A percentile compares a stretch with the other conserved stretches of the same genome.
Conservation (phyloP, 148 eudicot genomes). For the Vaccinium corymbosum region DNA sequence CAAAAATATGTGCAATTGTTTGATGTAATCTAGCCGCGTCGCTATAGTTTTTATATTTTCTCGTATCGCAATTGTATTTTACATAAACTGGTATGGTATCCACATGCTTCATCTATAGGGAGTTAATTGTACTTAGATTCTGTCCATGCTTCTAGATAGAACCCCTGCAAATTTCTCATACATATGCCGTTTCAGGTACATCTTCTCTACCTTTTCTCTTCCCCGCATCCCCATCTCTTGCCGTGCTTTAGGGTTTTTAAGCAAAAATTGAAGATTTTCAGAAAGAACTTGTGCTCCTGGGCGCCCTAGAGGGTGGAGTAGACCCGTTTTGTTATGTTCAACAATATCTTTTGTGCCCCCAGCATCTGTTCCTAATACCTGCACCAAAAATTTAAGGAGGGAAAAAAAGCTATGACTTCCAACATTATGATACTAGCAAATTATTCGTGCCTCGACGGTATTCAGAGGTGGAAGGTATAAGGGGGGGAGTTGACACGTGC, state of each 20-base stretch:
- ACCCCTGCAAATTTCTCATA: slow-evolving; percentile 72
- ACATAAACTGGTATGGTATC: background rate
- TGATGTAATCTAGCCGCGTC: background rate
- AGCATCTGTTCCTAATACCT: slow-evolving; percentile 95
- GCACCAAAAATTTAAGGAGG: slow-evolving; percentile 19
- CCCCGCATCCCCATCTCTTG: slow-evolving; percentile 77
- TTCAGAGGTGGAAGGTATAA: too few relatives aligned
- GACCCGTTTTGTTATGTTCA: slow-evolving; percentile 74
- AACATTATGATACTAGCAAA: background rate
- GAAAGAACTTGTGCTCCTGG: slow-evolving; percentile 63
- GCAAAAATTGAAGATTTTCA: slow-evolving; percentile 58
- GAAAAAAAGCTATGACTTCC: background rate
- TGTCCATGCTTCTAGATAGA: slow-evolving; percentile 68
- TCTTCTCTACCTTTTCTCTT: slow-evolving; percentile 69
- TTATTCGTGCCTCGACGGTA: background rate
- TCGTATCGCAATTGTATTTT: background rate
- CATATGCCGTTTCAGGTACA: slow-evolving; percentile 86
- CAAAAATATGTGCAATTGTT: background rate
- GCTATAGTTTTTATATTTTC: background rate
- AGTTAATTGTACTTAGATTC: background rate
- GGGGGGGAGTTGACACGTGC: too few relatives aligned
- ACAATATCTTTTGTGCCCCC: slow-evolving; percentile 93
- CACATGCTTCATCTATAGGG: background rate
- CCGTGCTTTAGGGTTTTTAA: slow-evolving; percentile 60
- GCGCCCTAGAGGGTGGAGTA: slow-evolving; percentile 76